These are phyloP conservation scores for Boletus pseudopeckii DNA, from an alignment of 768 basidiomycete species.

Conservation along the genomic window DNA sequence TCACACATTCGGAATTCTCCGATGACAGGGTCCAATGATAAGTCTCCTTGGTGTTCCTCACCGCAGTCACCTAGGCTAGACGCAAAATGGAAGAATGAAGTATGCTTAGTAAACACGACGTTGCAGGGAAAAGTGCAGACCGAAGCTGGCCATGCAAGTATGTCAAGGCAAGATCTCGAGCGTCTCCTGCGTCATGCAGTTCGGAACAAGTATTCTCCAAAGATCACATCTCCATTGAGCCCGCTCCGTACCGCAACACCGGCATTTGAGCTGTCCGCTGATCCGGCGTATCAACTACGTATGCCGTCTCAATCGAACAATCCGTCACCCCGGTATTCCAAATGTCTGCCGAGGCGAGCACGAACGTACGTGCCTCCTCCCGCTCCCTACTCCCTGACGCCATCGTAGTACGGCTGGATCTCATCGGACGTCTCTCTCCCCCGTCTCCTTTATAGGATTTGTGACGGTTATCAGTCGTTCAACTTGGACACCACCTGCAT, in stretches of 20 bases:
- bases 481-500: slow-evolving; percentile 19
- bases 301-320: slow-evolving; percentile 22
- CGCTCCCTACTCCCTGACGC: not conserved
- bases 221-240: slow-evolving; percentile 30
- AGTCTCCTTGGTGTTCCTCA: slow-evolving; percentile 9
- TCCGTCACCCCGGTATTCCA: slow-evolving; percentile 23
- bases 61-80: slow-evolving; percentile 2
- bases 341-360: slow-evolving; percentile 11
- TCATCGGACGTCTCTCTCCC: not conserved
- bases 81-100: slow-evolving; percentile 3
- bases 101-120: not conserved
- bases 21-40: not conserved
- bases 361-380: slow-evolving; percentile 25
- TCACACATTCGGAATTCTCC: slow-evolving; percentile 2
- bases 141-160: not conserved
- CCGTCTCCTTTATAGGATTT: slow-evolving; percentile 13
- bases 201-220: slow-evolving; percentile 26
- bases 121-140: not conserved
- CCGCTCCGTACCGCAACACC: slow-evolving; percentile 25
- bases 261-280: slow-evolving; percentile 10
- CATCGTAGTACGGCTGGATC: not conserved
- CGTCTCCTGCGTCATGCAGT: slow-evolving; percentile 25
- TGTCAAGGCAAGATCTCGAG: slow-evolving; percentile 20
- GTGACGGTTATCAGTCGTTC: slow-evolving; percentile 23
- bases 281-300: slow-evolving; percentile 16